Evolutionary conservation across 2,329 filamentous ascomycete genomes (phyloP), one percentile per base, ranked within the genome.

Genomic region (Xylariaceae sp.): DNA sequence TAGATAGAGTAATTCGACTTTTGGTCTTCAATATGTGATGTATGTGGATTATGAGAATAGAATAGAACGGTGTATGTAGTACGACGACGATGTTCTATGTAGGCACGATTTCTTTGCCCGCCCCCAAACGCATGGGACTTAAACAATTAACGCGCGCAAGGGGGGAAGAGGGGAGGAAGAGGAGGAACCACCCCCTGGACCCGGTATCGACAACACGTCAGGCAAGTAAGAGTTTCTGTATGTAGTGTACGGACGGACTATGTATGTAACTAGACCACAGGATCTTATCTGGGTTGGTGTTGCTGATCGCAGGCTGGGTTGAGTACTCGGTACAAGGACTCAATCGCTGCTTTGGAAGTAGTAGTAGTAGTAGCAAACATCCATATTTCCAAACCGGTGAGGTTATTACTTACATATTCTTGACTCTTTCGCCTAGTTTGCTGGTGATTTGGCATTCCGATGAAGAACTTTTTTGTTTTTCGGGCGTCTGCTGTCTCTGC

Each of bases 171-270:
- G 23, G 23, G 23, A 30, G 23, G 23, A 30, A 30, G 23, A 30
- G 23, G 23, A 30, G 23, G 23, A 30, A 30, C 23, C 13, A n/a
- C 41, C 41, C 41, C 56, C 56, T 49, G 52, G 57, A 50, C 56
- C 53, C 34, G 56, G 44, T 54, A 61, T 59, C 60, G 54, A 59
- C 57, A 59, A 51, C 53, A 52, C 60, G 17, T 56, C 18, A 59
- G 49, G 44, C 51, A 45, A 50, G 50, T 45, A 37, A 56, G 41
- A 30, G 23, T 30, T 30, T 41, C 13, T 41, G 13, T 10, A 10
- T 41, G 39, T 41, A 41, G 39, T 41, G 39, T 41, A 41, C 39
- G 39, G 39, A 41, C 23, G 23, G 23, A 30, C 11, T 48, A 17
- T 48, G 45, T 48, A 9, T 18, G 45, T n/a, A 48, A 48, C 37